Conservation (phyloP, 768 basidiomycete species). For the Psilocybe subaeruginosa region DNA sequence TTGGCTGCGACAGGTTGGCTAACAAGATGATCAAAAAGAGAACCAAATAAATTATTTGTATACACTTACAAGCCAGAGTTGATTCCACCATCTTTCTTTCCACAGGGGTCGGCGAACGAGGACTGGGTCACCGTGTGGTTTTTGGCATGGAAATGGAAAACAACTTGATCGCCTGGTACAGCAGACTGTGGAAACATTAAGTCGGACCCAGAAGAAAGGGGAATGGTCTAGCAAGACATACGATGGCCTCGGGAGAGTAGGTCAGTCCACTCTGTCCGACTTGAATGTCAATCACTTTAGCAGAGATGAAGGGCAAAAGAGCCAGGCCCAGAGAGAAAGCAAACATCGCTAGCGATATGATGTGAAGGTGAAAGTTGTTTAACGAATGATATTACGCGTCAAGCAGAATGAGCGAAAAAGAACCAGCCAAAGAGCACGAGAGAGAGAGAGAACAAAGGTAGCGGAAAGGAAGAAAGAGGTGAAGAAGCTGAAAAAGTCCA, state of each 20-base stretch:
- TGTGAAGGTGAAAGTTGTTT: conserved; percentile 29
- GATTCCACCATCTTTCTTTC: conserved; percentile 51
- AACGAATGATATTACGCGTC: conserved; percentile 21
- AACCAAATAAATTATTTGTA: neutral
- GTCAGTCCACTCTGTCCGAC: conserved; percentile 50
- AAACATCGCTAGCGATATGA: conserved; percentile 49
- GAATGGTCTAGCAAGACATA: conserved; percentile 28
- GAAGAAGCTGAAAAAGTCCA: neutral
- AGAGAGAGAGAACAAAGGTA: conserved; percentile 26
- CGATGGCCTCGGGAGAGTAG: conserved; percentile 58
- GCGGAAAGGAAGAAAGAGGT: conserved; percentile 27
- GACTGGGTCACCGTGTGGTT: conserved; percentile 60
- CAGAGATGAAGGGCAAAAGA: conserved; percentile 52
- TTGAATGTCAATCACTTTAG: conserved; percentile 53
- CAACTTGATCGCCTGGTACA: conserved; percentile 56
- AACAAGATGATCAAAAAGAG: conserved; percentile 2
- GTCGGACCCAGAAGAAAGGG: neutral
- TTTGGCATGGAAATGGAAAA: conserved; percentile 62
- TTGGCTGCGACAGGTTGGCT: conserved; percentile 59
- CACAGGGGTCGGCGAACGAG: conserved; percentile 57
- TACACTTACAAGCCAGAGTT: conserved; percentile 58
- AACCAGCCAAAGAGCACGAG: conserved; percentile 13
- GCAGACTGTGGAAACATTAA: conserved; percentile 37
- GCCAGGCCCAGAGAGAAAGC: conserved; percentile 50
- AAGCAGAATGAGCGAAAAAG: conserved; percentile 24